phyloP scores from a whole-genome alignment of 495 filamentous ascomycete genomes.

The Aspergillus sparsus region DNA sequence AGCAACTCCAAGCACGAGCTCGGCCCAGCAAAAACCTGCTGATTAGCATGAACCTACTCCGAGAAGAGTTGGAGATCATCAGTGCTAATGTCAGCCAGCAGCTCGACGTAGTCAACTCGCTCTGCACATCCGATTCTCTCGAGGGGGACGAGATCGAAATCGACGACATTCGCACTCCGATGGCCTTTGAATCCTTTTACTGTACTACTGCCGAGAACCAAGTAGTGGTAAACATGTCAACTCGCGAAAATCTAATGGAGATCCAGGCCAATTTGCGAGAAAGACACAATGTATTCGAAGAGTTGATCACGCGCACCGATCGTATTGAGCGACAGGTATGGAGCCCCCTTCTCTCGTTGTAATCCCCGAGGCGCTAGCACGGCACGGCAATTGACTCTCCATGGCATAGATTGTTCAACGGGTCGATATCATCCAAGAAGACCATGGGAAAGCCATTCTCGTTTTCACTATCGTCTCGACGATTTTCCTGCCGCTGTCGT shows the following conservation, averaged over 20 bases:
- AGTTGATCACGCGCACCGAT: conserved; percentile 8
- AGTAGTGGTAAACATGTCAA: conserved; percentile 1
- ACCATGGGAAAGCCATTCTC: conserved; percentile 34
- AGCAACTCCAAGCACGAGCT: conserved; percentile 20
- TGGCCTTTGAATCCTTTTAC: not conserved
- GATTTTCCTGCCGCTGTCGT: conserved; percentile 46
- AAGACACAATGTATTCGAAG: conserved; percentile 3
- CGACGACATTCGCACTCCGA: not conserved
- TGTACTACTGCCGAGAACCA: not conserved
- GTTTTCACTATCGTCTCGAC: conserved; percentile 47
- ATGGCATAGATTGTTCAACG: conserved; percentile 13
- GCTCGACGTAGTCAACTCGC: conserved; percentile 7
- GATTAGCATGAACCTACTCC: conserved; percentile 16
- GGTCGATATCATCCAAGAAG: conserved; percentile 22
- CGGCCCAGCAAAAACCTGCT: conserved; percentile 17
- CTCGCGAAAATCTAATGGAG: not conserved
- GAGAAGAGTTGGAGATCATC: conserved; percentile 16
- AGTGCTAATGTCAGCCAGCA: conserved; percentile 7
- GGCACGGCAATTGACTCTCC: not conserved
- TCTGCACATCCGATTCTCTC: not conserved
- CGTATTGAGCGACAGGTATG: conserved; percentile 12
- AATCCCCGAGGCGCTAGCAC: too few species aligned
- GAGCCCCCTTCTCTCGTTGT: not conserved
- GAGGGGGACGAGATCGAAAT: not conserved
- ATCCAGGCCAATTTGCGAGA: conserved; percentile 8